A percentile compares a stretch with the other conserved stretches of the same genome.
Conservation (phyloP, 2,329 filamentous ascomycete species). For the Xylariaceae sp. region DNA sequence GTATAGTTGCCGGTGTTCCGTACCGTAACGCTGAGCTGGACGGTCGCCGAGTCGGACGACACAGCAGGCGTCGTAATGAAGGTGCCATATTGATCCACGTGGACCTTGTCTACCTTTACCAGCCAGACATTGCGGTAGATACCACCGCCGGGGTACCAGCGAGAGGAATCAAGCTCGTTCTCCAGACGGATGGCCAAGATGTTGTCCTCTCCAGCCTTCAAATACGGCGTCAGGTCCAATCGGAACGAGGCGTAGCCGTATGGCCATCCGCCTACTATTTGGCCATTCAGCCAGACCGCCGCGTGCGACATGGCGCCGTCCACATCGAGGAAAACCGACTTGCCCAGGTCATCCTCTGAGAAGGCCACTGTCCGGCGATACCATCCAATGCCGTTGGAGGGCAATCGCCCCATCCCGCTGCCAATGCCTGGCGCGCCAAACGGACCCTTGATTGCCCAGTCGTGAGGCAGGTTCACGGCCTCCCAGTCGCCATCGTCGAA, state of each 20-base stretch:
- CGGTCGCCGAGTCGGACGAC: constrained; percentile 38
- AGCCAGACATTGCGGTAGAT: constrained; percentile 53
- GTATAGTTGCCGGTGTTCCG: constrained; percentile 36
- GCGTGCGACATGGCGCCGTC: constrained; percentile 50
- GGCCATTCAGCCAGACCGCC: constrained; percentile 47
- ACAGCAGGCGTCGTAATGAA: constrained; percentile 42
- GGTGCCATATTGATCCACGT: constrained; percentile 47
- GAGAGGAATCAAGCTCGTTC: constrained; percentile 42
- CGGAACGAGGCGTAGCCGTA: constrained; percentile 48
- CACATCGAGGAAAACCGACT: constrained; percentile 26
- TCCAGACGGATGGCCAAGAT: constrained; percentile 47
- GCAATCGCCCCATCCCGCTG: constrained; percentile 40
- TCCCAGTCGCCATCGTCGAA: constrained; percentile 33
- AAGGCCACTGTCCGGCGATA: constrained; percentile 39
- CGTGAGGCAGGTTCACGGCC: constrained; percentile 35
- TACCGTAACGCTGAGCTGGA: constrained; percentile 40
- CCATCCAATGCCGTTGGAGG: constrained; percentile 47
- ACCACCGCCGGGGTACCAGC: constrained; percentile 52
- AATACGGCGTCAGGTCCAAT: constrained; percentile 43
- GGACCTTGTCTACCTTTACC: constrained; percentile 39
- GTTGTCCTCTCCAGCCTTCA: constrained; percentile 37
- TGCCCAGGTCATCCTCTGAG: constrained; percentile 11
- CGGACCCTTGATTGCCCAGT: constrained; percentile 40
- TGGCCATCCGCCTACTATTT: constrained; percentile 47
- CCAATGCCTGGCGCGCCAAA: constrained; percentile 30